Evolutionary conservation across 2,329 filamentous ascomycete genomes (phyloP), one percentile per base, ranked within the genome.

Genomic region (Cryphonectria japonica): DNA sequence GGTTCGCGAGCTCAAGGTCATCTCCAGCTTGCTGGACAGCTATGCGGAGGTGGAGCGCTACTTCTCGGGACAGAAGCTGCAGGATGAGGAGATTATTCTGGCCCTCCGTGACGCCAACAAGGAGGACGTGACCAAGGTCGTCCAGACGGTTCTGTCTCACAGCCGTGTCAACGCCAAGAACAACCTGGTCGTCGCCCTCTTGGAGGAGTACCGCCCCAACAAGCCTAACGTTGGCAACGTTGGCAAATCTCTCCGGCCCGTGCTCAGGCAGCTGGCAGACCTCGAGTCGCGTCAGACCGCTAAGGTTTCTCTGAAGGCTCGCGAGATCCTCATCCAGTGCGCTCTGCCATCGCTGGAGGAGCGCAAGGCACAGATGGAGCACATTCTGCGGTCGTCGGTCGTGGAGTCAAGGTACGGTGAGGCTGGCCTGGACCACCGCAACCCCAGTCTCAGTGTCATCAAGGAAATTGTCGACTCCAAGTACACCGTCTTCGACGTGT

Each of bases 381-480:
- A 98, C 82, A 99, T 99, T 75, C 87, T 99, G 69, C 93, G 95
- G 72, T 97, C 95, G 37, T 95, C 96, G 0, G 96, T 99, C 32
- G 90, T 98, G 9, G 94, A 99, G 82, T 97, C 95, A n/a, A 91
- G 93, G 76, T 99, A 99, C 78, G 96, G 96, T 72, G 96, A 99
- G 87, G 95, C 93, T 72, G 95, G 95, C 67, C 97, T 93, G 93
- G 95, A 98, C 74, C 96, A 99, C 84, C 89, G 96, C 75, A 93
- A 98, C 82, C 96, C 96, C 64, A 93, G 92, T 82, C 85, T 97
- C 68, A 92, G 97, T 32, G 86, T 97, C 74, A 92, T 99, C 83
- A 97, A 97, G 86, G 96, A 99, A 82, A 95, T 99, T 43, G 94
- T 99, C 67, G 96, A 99, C 82, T 98, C 96, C 69, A 97, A 97